These are phyloP conservation scores for Trichoderma arundinaceum DNA, from an alignment of 2,329 filamentous ascomycete genomes.

Conservation along the genomic window DNA sequence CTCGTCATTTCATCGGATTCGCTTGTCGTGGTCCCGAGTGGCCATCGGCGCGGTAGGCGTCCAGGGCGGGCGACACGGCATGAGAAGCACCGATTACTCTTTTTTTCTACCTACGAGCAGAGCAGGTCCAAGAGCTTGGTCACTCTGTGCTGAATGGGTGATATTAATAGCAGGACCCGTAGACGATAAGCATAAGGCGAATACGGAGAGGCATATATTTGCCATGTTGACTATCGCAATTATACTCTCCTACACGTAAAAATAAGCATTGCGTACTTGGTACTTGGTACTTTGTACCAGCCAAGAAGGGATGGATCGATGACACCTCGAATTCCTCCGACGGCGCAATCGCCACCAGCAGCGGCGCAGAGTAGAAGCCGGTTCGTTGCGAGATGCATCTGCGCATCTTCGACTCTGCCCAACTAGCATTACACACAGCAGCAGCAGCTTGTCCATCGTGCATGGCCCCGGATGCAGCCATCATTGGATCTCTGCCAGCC, in stretches of 20 bases:
- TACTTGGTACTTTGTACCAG: too few species aligned
- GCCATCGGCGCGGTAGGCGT: neutral
- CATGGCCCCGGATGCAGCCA: constrained; percentile 19
- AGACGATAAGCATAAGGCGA: neutral
- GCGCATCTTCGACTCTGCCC: too few species aligned
- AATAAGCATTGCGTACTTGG: too few species aligned
- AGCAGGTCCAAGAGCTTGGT: too few species aligned
- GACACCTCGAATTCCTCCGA: neutral
- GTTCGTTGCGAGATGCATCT: constrained; percentile 1
- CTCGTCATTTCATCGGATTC: constrained; percentile 14
- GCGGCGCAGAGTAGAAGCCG: neutral
- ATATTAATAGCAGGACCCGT: neutral
- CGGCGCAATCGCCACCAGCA: neutral
- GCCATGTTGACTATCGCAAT: too few species aligned
- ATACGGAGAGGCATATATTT: too few species aligned
- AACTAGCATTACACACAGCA: constrained; percentile 7
- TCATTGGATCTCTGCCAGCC: neutral
- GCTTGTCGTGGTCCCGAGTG: neutral
- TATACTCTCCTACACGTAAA: too few species aligned
- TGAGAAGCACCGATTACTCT: neutral
- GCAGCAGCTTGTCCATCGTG: constrained; percentile 3
- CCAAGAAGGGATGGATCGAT: too few species aligned
- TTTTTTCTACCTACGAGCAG: neutral
- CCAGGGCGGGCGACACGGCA: too few species aligned
- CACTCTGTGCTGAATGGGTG: neutral